phyloP scores from a whole-genome alignment of 495 filamentous ascomycete species.

The Viridothelium virens region DNA sequence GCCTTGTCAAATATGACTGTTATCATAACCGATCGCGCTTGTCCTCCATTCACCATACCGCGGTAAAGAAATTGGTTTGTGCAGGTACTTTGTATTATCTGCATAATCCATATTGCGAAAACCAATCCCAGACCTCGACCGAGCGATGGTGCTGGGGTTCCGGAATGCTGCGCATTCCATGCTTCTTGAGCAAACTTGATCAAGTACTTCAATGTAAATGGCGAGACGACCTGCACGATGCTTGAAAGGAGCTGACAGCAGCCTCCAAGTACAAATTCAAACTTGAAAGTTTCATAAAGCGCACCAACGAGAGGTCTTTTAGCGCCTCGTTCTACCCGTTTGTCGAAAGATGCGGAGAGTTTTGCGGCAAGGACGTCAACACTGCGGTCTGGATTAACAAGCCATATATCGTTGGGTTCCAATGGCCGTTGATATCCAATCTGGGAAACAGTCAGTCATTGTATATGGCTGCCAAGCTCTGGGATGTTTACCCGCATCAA shows the following conservation, averaged over 20 bases:
- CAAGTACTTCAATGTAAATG: slow-evolving; percentile 40
- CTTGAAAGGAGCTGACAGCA: slow-evolving; percentile 64
- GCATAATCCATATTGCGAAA: slow-evolving; percentile 36
- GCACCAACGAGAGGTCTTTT: slow-evolving; percentile 72
- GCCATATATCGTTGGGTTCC: slow-evolving; percentile 78
- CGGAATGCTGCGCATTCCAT: slow-evolving; percentile 44
- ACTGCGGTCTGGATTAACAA: slow-evolving; percentile 71
- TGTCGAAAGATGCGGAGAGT: slow-evolving; percentile 58
- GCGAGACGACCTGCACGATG: slow-evolving; percentile 65
- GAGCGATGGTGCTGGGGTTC: slow-evolving; percentile 28
- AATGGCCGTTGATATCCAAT: slow-evolving; percentile 77
- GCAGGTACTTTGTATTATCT: slow-evolving; percentile 33
- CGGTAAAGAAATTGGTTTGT: slow-evolving; percentile 41
- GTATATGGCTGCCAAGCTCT: neutral
- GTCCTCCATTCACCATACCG: slow-evolving; percentile 38
- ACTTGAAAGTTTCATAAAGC: slow-evolving; percentile 77
- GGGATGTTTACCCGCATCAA: slow-evolving; percentile 52
- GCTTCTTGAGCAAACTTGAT: slow-evolving; percentile 51
- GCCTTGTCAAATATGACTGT: slow-evolving; percentile 44
- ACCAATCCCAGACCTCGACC: slow-evolving; percentile 37
- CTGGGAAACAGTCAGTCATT: slow-evolving; percentile 27
- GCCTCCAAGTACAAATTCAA: slow-evolving; percentile 78
- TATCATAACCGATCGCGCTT: slow-evolving; percentile 37
- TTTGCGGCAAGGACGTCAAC: slow-evolving; percentile 58
- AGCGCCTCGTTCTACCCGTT: slow-evolving; percentile 55